Evolutionary conservation across 164 flowering plant genomes (phyloP), one percentile per base, ranked within the genome.

Genomic region (Cinnamomum micranthum): DNA sequence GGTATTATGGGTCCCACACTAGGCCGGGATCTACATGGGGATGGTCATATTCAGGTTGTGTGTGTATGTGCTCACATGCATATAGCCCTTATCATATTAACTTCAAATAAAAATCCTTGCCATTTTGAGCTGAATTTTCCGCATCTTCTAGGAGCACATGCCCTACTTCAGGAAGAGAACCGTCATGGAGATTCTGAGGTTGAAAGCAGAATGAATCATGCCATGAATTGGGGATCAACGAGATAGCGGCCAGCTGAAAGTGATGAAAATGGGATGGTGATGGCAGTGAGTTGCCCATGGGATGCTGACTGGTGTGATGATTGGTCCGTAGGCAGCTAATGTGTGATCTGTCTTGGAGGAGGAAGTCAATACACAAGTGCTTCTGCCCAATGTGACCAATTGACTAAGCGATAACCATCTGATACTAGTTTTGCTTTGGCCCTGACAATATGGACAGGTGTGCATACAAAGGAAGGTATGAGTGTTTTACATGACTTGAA

Each of bases 101-200:
- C 17, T 55, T 17, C 60, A 55, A 20, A 55, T 17, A 15, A 55
- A 20, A 14, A 13, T 15, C 60, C n/a, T 55, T 72, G 19, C 27
- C 22, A 4, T 41, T 58, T 35, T 55, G 47, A 58, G 65, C 28
- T 73, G 22, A 41, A 4, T 20, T 10, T 64, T 11, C 24, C 1
- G 3, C 22, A 4, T 23, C 23, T 20, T 82, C 66, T 55, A 95
- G 99, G 91, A 85, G 19, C 82, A 95, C 80, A 95, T 95, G 98
- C 95, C 97, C 23, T 95, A 92, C 79, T 95, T 95, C 71, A 85
- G 99, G 72, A 31, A 28, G 75, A 91, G 97, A 78, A 95, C 98
- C 4, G 95, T 86, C 19, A 92, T 87, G 77, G 98, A 95, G 85
- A 92, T 95, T 73, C 76, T 95, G 69, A 85, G 80, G 74, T 77